Evolutionary conservation across 139 green algal species (phyloP).

Genomic region (Tetradesmus lagerheimii): DNA sequence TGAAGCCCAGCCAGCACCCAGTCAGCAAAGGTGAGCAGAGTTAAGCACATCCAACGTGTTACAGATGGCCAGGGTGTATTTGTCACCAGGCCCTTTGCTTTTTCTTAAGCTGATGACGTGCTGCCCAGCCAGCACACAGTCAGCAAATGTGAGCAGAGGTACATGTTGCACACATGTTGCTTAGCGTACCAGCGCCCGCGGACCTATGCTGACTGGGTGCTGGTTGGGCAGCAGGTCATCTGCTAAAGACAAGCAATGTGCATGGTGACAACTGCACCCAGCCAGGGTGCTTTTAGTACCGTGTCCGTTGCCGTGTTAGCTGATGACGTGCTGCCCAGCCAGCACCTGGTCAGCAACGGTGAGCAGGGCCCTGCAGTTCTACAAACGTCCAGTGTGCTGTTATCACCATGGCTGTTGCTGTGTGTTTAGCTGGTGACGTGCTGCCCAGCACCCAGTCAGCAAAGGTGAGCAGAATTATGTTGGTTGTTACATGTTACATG

Average conservation of each 20-base stretch:
- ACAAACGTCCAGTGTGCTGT: no score
- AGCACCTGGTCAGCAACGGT: no score
- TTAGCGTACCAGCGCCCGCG: no score
- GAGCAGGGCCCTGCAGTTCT: no score
- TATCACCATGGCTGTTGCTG: no score
- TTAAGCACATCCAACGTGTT: not conserved
- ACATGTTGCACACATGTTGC: not conserved
- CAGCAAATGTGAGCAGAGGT: slow-evolving; percentile 5
- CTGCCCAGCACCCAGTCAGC: slow-evolving; percentile 72
- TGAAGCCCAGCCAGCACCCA: slow-evolving; percentile 70
- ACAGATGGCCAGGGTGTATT: not conserved
- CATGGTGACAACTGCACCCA: no score
- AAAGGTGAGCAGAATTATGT: slow-evolving; percentile 38
- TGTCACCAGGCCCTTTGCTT: not conserved
- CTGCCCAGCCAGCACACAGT: slow-evolving; percentile 74
- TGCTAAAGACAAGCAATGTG: no score
- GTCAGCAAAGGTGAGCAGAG: slow-evolving; percentile 45
- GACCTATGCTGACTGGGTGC: no score
- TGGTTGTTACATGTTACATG: not conserved
- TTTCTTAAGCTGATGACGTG: slow-evolving; percentile 47
- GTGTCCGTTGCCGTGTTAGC: no score
- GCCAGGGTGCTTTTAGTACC: no score
- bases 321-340: no score
- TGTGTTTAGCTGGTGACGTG: slow-evolving; percentile 57
- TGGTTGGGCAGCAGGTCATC: no score